Conservation (phyloP, 352 stramenopile genomes). For the Globisporangium camurandrum region DNA sequence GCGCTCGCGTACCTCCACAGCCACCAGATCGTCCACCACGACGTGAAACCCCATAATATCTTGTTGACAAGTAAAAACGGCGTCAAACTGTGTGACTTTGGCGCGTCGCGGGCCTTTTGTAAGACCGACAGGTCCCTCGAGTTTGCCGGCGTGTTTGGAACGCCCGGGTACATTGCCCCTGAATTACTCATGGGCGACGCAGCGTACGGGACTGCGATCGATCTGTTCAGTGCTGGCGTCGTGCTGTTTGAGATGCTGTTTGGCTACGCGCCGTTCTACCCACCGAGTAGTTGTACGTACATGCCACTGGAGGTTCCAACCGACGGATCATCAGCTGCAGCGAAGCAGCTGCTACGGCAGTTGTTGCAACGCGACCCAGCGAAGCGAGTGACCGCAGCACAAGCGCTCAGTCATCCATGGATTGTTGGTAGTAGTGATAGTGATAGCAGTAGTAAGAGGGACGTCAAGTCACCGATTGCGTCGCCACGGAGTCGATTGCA, state of each 20-base stretch:
- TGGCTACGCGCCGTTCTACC: conserved; percentile 66
- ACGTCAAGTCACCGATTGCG: conserved; percentile 24
- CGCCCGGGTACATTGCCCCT: conserved; percentile 60
- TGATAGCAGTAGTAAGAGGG: too few species aligned
- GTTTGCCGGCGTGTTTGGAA: conserved; percentile 66
- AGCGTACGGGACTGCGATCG: conserved; percentile 47
- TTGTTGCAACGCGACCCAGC: conserved; percentile 70
- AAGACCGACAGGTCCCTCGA: conserved; percentile 34
- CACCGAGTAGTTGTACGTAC: conserved; percentile 56
- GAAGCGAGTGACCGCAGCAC: conserved; percentile 62
- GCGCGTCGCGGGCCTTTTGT: conserved; percentile 66
- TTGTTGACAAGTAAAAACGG: conserved; percentile 36
- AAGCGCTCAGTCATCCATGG: conserved; percentile 83
- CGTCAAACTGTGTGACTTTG: conserved; percentile 82
- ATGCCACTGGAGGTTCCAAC: conserved; percentile 48
- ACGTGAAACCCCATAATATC: conserved; percentile 87
- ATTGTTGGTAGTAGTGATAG: conserved; percentile 55
- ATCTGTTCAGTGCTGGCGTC: conserved; percentile 70
- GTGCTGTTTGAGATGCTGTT: conserved; percentile 76
- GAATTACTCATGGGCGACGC: conserved; percentile 49
- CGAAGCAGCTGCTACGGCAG: conserved; percentile 59
- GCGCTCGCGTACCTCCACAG: conserved; percentile 60
- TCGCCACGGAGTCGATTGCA: conserved; percentile 8
- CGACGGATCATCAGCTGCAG: conserved; percentile 20
- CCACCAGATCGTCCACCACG: conserved; percentile 85